Evolutionary conservation across 2,329 filamentous ascomycete genomes (phyloP).

Genomic region (Lecanicillium sp.): DNA sequence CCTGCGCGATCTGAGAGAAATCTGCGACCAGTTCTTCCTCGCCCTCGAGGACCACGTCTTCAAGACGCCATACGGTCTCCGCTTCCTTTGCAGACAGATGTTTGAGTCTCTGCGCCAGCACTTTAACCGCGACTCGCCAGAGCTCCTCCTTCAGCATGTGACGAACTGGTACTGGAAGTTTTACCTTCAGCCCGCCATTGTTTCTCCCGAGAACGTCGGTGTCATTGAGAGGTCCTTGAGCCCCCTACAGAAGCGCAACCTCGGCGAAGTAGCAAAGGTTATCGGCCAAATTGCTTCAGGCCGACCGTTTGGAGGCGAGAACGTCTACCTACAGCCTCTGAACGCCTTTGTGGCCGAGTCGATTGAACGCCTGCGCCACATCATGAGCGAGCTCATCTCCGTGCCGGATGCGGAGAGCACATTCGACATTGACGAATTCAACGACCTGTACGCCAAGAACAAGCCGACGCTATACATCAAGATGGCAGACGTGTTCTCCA

Average conservation of each 20-base stretch:
- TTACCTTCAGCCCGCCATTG: slow-evolving; percentile 83
- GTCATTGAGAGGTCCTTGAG: slow-evolving; percentile 85
- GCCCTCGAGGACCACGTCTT: slow-evolving; percentile 76
- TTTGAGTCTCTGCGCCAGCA: slow-evolving; percentile 70
- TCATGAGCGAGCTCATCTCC: slow-evolving; percentile 71
- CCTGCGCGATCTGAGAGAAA: slow-evolving; percentile 86
- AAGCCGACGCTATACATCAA: slow-evolving; percentile 99
- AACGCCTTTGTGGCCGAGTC: slow-evolving; percentile 88
- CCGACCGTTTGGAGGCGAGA: slow-evolving; percentile 85
- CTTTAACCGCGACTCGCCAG: slow-evolving; percentile 74
- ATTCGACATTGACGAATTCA: slow-evolving; percentile 98
- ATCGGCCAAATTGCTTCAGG: slow-evolving; percentile 84
- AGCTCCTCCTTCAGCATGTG: slow-evolving; percentile 73
- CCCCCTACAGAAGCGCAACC: slow-evolving; percentile 86
- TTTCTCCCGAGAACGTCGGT: slow-evolving; percentile 87
- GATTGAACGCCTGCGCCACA: slow-evolving; percentile 68
- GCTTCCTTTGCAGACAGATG: slow-evolving; percentile 81
- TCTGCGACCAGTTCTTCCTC: slow-evolving; percentile 83
- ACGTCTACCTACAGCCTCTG: slow-evolving; percentile 90
- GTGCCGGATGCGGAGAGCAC: slow-evolving; percentile 83
- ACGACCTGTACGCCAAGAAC: slow-evolving; percentile 91
- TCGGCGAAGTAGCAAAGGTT: slow-evolving; percentile 86
- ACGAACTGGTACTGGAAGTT: slow-evolving; percentile 91
- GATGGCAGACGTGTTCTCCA: slow-evolving; percentile 93
- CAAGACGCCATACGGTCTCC: slow-evolving; percentile 87